phyloP scores from a whole-genome alignment of 2,329 filamentous ascomycete genomes.

The Aspergillus sp. region DNA sequence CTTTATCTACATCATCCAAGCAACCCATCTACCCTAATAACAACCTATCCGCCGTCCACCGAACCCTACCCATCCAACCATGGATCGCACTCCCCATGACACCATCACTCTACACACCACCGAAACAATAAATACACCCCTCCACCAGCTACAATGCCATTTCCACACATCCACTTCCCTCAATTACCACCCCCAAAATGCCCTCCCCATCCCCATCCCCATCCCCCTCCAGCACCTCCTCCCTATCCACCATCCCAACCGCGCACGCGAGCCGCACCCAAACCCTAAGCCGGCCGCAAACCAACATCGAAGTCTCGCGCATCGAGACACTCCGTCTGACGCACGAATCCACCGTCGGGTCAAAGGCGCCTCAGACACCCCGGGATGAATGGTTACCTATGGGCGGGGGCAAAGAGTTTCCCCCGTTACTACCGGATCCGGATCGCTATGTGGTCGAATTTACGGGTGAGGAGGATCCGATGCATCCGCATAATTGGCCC shows the following conservation, averaged over 20 bases:
- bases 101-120: background rate
- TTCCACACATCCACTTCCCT: no score
- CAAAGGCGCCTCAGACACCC: slow-evolving; percentile 18
- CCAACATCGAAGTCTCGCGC: slow-evolving; percentile 31
- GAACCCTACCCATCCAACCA: background rate
- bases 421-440: slow-evolving; percentile 49
- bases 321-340: slow-evolving; percentile 32
- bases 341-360: slow-evolving; percentile 31
- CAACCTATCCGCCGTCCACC: background rate
- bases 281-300: slow-evolving; percentile 25
- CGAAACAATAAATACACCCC: background rate
- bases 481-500: slow-evolving; percentile 56
- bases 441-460: slow-evolving; percentile 60
- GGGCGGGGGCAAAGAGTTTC: slow-evolving; percentile 24
- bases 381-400: slow-evolving; percentile 31
- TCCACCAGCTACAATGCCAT: no score
- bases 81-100: background rate
- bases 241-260: background rate
- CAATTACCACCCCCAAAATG: background rate
- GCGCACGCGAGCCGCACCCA: background rate
- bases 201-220: background rate
- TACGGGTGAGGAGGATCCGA: slow-evolving; percentile 53
- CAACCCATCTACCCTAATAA: background rate
- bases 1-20: background rate
- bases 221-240: background rate